Percentiles rank a stretch among this genome's conserved stretches.
These are phyloP conservation scores for Xylaria nigripes DNA, from an alignment of 495 filamentous ascomycete genomes.

Conservation along the genomic window DNA sequence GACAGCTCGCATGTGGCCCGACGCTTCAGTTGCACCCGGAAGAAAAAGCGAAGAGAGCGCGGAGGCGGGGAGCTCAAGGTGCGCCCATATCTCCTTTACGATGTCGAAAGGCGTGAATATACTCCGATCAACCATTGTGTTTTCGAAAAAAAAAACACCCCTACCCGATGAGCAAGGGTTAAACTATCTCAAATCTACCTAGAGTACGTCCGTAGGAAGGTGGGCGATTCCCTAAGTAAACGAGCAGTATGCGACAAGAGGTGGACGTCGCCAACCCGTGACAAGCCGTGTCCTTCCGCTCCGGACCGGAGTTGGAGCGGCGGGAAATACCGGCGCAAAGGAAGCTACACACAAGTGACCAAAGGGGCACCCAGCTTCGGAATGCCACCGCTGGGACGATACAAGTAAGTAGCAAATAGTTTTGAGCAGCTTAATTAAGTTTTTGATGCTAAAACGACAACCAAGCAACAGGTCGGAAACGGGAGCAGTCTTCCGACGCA, in stretches of 20 bases:
- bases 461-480: background rate
- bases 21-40: background rate
- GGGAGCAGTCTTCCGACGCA: background rate
- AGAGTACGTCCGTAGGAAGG: too few species aligned
- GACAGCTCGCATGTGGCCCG: conserved; percentile 5
- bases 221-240: too few species aligned
- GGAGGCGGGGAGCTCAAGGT: conserved; percentile 11
- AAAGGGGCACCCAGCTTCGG: background rate
- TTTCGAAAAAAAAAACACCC: background rate
- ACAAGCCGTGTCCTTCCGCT: background rate
- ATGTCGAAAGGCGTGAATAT: conserved; percentile 8
- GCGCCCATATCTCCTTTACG: conserved; percentile 12
- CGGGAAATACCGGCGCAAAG: background rate
- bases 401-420: background rate
- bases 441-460: background rate
- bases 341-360: background rate
- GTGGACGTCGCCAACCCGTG: background rate
- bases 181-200: background rate
- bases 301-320: background rate
- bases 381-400: background rate
- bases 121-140: conserved; percentile 1
- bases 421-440: background rate
- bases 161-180: too few species aligned
- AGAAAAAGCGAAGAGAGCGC: conserved; percentile 11
- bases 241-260: too few species aligned